Conservation (phyloP, 176 grass and related monocot genomes). For the Chloris gayana region DNA sequence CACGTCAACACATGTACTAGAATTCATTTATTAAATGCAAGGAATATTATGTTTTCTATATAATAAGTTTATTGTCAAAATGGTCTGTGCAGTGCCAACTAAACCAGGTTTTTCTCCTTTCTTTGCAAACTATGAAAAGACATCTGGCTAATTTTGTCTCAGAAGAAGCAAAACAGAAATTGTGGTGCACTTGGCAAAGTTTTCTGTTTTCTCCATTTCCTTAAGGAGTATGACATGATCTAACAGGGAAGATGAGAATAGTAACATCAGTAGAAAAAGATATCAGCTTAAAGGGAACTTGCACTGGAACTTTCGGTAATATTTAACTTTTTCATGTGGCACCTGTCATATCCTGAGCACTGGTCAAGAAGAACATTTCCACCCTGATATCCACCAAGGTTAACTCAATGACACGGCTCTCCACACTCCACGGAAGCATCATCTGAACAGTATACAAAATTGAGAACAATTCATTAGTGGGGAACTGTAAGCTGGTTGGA, state of each 20-base stretch:
- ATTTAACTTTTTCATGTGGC: not conserved
- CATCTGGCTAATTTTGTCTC: not conserved
- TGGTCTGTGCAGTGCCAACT: not conserved
- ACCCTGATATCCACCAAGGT: not conserved
- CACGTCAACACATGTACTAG: conserved; percentile 16
- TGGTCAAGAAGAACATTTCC: not conserved
- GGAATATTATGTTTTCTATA: not conserved
- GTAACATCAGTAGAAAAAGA: not conserved
- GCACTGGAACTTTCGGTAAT: not conserved
- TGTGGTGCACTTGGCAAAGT: not conserved
- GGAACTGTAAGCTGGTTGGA: not conserved
- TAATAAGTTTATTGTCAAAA: conserved; percentile 10
- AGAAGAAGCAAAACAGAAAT: not conserved
- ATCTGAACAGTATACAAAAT: not conserved
- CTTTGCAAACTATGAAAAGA: not conserved
- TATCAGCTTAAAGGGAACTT: not conserved
- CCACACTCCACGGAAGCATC: not conserved
- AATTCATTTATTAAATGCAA: conserved; percentile 25
- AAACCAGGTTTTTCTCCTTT: not conserved
- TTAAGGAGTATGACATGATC: not conserved
- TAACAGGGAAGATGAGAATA: not conserved
- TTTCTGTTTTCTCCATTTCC: not conserved
- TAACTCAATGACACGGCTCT: not conserved
- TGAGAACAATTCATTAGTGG: not conserved
- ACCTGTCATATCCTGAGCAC: not conserved